These are phyloP conservation scores for Plasmodium gaboni DNA, from an alignment of 169 alveolate genomes.

Conservation along the genomic window DNA sequence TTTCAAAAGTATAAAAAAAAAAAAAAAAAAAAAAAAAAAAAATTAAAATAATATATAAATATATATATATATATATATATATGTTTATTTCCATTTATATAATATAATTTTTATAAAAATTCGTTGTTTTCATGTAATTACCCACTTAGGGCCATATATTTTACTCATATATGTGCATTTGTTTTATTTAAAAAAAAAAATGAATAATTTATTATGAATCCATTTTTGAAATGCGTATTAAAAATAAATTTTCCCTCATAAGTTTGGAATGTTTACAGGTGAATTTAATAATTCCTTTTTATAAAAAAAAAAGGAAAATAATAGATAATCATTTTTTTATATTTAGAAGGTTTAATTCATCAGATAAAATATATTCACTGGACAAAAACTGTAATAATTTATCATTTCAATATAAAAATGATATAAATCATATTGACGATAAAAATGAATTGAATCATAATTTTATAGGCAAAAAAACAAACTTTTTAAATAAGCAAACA, in stretches of 20 bases:
- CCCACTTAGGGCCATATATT: too few species aligned
- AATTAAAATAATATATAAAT: too few species aligned
- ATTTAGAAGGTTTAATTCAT: constrained; percentile 17
- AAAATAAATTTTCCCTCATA: constrained; percentile 20
- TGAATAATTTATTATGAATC: constrained; percentile 22
- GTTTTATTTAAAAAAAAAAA: constrained; percentile 18
- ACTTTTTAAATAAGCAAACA: not conserved
- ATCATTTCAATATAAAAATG: constrained; percentile 8
- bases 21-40: too few species aligned
- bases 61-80: too few species aligned
- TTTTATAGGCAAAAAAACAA: too few species aligned
- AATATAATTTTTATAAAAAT: too few species aligned
- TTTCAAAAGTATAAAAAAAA: too few species aligned
- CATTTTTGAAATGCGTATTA: constrained; percentile 63
- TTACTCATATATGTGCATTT: not conserved
- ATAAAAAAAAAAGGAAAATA: constrained; percentile 6
- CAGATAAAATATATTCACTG: constrained; percentile 16
- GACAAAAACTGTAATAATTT: constrained; percentile 2
- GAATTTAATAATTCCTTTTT: constrained; percentile 30
- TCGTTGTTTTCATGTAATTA: too few species aligned
- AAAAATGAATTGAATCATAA: too few species aligned
- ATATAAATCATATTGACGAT: not conserved
- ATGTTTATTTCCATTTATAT: too few species aligned
- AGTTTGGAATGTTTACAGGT: constrained; percentile 48
- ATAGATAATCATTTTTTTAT: not conserved